phyloP scores from a whole-genome alignment of 371 early-diverging fungal genomes.

The Rhizomucor pusillus region DNA sequence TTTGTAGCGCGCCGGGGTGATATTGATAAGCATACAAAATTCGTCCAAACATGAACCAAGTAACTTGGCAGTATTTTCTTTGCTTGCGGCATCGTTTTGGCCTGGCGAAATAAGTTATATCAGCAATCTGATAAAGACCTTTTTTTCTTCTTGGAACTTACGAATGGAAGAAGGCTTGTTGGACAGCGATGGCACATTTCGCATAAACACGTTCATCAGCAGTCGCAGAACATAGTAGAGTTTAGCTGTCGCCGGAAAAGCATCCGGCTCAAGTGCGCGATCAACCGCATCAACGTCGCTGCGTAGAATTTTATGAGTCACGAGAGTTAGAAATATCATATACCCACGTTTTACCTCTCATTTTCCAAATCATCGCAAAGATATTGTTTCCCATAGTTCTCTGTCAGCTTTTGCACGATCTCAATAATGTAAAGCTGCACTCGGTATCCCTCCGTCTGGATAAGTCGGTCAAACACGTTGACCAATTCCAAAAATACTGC shows the following conservation, averaged over 20 bases:
- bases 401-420: constrained; percentile 41
- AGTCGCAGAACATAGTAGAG: constrained; percentile 47
- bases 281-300: constrained; percentile 20
- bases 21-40: constrained; percentile 33
- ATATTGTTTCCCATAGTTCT: constrained; percentile 36
- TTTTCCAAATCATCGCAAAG: constrained; percentile 42
- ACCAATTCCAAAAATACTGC: constrained; percentile 61
- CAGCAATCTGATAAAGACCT: too few relatives aligned
- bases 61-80: constrained; percentile 21
- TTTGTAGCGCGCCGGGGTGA: constrained; percentile 39
- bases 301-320: background rate
- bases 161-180: constrained; percentile 24
- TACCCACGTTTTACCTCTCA: constrained; percentile 10
- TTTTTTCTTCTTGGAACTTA: constrained; percentile 1
- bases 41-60: constrained; percentile 45
- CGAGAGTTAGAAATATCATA: background rate
- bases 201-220: constrained; percentile 49
- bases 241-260: constrained; percentile 45
- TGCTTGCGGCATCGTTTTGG: background rate
- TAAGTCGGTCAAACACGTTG: constrained; percentile 62
- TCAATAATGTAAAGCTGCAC: constrained; percentile 48
- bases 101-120: background rate
- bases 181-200: constrained; percentile 40
- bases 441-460: constrained; percentile 50
- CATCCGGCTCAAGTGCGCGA: constrained; percentile 32